Evolutionary conservation across 441 rosid species (phyloP), one percentile per base, ranked within the genome.

Genomic region (Iberis amara): DNA sequence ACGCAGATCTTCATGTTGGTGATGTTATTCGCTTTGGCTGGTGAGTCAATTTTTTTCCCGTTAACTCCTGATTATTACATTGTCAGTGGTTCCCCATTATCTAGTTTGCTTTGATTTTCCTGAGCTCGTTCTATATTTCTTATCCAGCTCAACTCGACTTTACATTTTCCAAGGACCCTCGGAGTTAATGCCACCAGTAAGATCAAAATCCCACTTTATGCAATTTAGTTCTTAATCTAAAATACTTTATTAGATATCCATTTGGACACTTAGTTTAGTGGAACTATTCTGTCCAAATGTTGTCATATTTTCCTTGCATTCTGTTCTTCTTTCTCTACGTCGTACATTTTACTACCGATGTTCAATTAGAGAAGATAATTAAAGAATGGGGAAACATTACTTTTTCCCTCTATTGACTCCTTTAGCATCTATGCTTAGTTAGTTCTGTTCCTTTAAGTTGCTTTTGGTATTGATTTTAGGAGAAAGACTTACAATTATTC

Each of bases 121-220:
- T 43, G 61, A 33, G 48, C 10, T 39, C 0, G 24, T 57, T 47
- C 51, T 69, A 52, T 9, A 13, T 42, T 72, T 66, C 47, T 13
- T 23, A 50, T 69, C 33, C 27, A 92, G 97, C 15, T 92, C 96
- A 50, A 68, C 87, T 38, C 90, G 92, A 3, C 61, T 92, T 64
- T 92, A 89, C 78, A 75, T 89, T 68, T 81, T 92, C 68, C 99
- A 89, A 80, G 97, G 96, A 64, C 99, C 99, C 27, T 42, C 78
- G 1, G 86, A 82, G 50, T 73, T 92, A 73, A 89, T 92, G 96
- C 96, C 92, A 30, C 83, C 74, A 0, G 97, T 92, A 81, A 77
- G 85, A 44, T 32, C 44, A 30, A 9, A 41, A 13, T 47, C 23
- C 39, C 8, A 13, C 62, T 47, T 15, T 36, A 43, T 14, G 13